A percentile compares a stretch with the other conserved stretches of the same genome.
Evolutionary conservation across 2,329 filamentous ascomycete genomes (phyloP).

Genomic region (Penicillium sp.): DNA sequence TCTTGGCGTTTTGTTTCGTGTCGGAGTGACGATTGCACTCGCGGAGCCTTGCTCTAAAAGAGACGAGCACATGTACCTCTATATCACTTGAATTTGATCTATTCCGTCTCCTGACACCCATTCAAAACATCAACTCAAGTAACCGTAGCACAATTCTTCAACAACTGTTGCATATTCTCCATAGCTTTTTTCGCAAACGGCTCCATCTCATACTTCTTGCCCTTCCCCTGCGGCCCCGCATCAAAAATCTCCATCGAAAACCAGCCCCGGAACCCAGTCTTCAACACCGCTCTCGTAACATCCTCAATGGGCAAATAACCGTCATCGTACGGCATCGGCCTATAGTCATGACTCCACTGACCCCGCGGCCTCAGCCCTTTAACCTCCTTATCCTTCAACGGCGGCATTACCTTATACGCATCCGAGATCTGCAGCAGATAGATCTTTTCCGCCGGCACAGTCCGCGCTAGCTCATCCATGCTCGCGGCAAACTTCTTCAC

Average conservation of each 20-base stretch:
- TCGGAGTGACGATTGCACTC: background rate
- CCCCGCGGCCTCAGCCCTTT: conserved; percentile 62
- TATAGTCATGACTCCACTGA: conserved; percentile 70
- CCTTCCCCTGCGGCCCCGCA: conserved; percentile 56
- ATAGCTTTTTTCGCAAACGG: conserved; percentile 56
- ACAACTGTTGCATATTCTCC: conserved; percentile 50
- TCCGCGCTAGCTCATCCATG: conserved; percentile 57
- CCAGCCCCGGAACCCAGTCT: conserved; percentile 68
- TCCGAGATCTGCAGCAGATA: conserved; percentile 75
- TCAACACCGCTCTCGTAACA: conserved; percentile 65
- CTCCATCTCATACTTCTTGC: conserved; percentile 52
- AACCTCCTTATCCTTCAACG: conserved; percentile 56
- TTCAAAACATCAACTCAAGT: conserved; percentile 1
- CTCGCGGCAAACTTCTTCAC: conserved; percentile 56
- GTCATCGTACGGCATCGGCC: conserved; percentile 69
- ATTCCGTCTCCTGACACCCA: background rate
- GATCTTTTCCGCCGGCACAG: conserved; percentile 69
- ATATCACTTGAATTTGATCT: conserved; percentile 7
- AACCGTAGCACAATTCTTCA: conserved; percentile 40
- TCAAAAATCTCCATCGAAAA: conserved; percentile 74
- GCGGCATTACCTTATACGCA: conserved; percentile 64
- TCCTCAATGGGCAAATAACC: conserved; percentile 71
- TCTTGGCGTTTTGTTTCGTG: conserved; percentile 19
- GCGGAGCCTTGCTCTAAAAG: conserved; percentile 1
- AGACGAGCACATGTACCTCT: conserved; percentile 5